Base-by-base conservation (phyloP, 1,284 basidiomycete species). In the Tilletia walkeri region DNA sequence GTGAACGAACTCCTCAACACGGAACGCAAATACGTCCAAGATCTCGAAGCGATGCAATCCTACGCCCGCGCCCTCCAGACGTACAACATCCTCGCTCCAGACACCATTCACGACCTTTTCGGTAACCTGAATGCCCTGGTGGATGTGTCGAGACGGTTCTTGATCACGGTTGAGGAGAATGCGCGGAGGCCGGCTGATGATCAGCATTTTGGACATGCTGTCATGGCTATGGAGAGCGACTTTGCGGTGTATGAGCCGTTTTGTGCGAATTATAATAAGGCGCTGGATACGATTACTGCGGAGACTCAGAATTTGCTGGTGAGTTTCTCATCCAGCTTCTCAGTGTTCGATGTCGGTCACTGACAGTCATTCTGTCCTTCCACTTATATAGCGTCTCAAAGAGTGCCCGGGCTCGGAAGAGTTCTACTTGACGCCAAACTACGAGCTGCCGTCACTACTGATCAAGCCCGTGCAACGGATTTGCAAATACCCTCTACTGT, bases 11-110 rank as follows among this genome's bases (percentile, higher is more conserved):
- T 95, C 76, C 89, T 96, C 67, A 92, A 94, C 82, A 95, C 93
- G 3, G 96, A 99, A 84, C 90, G 95, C 68, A 97, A 96, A 86
- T 99, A 95, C 84, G 95, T 99, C 18, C 92, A 95, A 84, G 95
- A 99, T 85, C 87, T 99, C 70, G 96, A 99, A 85, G 90, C 95
- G 80, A 90, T 99, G 88, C 82, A 86, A 76, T 83, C 82, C 74
- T 86, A 85, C 65, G 82, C 84, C 65, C 76, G 81, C 10, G 78
- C 82, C 16, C 87, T 98, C 70, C 88, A 92, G 7, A 89, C 91
- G 84, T 89, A 89, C 78, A 92, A 92, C 78, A 88, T 93, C 70
- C 90, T 99, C 74, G 91, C 95, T 79, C 90, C 93, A 75, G 95
- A 98, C 84, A 95, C 94, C 56, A 92, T 97, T 68, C 94, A 97